phyloP scores from a whole-genome alignment of 192 early-diverging fungal genomes.

The Anaeromyces robustus region DNA sequence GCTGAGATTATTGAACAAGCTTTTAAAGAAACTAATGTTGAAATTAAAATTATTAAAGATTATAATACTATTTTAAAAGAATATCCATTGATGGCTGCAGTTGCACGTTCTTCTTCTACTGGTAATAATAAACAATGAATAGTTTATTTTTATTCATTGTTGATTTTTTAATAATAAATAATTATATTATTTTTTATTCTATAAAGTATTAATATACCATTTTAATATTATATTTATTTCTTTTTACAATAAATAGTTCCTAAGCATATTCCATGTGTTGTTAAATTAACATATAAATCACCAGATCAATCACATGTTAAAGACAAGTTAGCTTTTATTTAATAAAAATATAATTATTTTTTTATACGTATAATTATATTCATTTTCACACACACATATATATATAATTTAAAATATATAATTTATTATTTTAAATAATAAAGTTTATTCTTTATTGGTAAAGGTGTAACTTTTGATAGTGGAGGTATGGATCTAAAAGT shows the following conservation, averaged over 20 bases:
- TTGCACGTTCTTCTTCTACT: slow-evolving; percentile 48
- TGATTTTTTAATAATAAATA: neutral
- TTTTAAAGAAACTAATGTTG: slow-evolving; percentile 38
- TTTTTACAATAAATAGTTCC: slow-evolving; percentile 26
- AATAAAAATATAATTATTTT: too few relatives aligned
- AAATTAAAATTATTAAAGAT: slow-evolving; percentile 49
- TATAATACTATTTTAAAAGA: slow-evolving; percentile 52
- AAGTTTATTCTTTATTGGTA: slow-evolving; percentile 69
- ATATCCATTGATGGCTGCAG: slow-evolving; percentile 70
- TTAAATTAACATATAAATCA: slow-evolving; percentile 51
- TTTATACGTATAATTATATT: too few relatives aligned
- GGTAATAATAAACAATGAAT: too few relatives aligned
- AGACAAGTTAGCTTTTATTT: slow-evolving; percentile 41
- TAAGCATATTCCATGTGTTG: slow-evolving; percentile 47
- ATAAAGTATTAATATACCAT: too few relatives aligned
- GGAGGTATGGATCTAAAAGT: slow-evolving; percentile 77
- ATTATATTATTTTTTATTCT: too few relatives aligned
- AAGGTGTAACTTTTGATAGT: slow-evolving; percentile 83
- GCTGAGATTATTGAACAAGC: slow-evolving; percentile 40
- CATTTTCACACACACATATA: too few relatives aligned
- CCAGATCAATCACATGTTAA: slow-evolving; percentile 51
- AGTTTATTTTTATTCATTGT: too few relatives aligned
- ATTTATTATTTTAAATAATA: slow-evolving; percentile 1
- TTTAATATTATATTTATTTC: too few relatives aligned
- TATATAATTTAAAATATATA: too few relatives aligned